These are phyloP conservation scores for Pelagomonas calceolata DNA, from an alignment of 108 stramenopile species.

Conservation along the genomic window DNA sequence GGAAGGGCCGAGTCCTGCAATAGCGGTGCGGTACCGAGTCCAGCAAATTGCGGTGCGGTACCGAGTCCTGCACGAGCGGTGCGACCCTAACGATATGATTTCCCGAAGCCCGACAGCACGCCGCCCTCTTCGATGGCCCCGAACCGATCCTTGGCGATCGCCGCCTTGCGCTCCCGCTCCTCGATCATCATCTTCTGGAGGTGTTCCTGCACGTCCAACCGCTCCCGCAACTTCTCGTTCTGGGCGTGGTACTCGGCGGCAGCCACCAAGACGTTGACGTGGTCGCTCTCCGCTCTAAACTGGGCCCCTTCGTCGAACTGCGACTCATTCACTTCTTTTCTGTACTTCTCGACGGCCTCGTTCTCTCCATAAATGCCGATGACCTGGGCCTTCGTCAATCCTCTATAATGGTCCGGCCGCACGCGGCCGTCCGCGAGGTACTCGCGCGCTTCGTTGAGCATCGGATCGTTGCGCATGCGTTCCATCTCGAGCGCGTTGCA, in stretches of 20 bases:
- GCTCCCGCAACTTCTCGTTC: background rate
- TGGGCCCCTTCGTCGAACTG: background rate
- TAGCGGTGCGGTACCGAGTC: too few species aligned
- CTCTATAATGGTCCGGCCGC: background rate
- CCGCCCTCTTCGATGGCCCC: background rate
- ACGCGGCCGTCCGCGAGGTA: background rate
- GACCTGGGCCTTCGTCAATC: background rate
- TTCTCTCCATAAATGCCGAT: background rate
- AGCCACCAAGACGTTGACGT: background rate
- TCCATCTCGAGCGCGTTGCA: background rate
- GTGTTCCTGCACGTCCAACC: background rate
- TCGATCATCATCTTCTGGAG: background rate
- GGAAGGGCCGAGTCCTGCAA: too few species aligned
- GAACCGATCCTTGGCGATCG: background rate
- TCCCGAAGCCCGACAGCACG: background rate
- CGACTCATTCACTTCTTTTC: background rate
- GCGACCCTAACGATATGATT: background rate
- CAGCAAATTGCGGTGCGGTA: too few species aligned
- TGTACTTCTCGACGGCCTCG: background rate
- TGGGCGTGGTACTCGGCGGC: background rate
- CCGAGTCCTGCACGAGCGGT: too few species aligned
- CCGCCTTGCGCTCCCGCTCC: background rate
- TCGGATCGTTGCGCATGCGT: background rate
- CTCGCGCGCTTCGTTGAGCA: background rate
- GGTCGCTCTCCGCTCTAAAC: background rate